Evolutionary conservation across 169 alveolate species (phyloP).

Genomic region (Cardiosporidium cionae): DNA sequence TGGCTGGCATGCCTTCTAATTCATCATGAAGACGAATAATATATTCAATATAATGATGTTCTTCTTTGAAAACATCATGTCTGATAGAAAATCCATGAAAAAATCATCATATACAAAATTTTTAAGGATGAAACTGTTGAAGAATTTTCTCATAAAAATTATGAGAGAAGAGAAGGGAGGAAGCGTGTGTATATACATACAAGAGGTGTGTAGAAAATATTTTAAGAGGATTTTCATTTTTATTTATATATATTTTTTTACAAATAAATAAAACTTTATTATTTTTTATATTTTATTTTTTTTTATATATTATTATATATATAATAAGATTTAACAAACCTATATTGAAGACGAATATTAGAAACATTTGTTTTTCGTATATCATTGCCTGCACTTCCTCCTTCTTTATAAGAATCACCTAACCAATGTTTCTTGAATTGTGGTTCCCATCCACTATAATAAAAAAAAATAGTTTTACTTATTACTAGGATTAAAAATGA

Average conservation of each 20-base stretch:
- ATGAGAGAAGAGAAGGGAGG: too few relatives aligned
- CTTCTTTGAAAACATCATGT: too few relatives aligned
- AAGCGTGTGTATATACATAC: not conserved
- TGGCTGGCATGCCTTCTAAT: too few relatives aligned
- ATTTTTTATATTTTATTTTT: not conserved
- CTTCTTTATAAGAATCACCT: slow-evolving; percentile 25
- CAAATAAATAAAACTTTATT: not conserved
- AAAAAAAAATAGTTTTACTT: not conserved
- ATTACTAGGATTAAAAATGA: not conserved
- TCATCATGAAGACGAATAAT: too few relatives aligned
- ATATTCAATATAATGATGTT: too few relatives aligned
- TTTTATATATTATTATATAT: not conserved
- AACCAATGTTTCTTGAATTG: slow-evolving; percentile 55
- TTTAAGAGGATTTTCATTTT: too few relatives aligned
- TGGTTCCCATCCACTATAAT: slow-evolving; percentile 43
- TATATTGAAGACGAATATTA: slow-evolving; percentile 30
- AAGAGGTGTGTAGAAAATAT: not conserved
- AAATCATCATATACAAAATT: too few relatives aligned
- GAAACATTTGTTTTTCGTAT: slow-evolving; percentile 38
- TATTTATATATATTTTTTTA: not conserved
- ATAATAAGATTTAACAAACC: slow-evolving; percentile 5
- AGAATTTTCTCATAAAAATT: too few relatives aligned
- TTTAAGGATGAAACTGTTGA: too few relatives aligned
- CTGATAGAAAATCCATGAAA: too few relatives aligned
- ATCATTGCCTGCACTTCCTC: slow-evolving; percentile 34